Percentiles rank a stretch among this genome's conserved stretches.
Evolutionary conservation across 2,329 filamentous ascomycete species (phyloP).

Genomic region (Stagonosporopsis tanaceti): DNA sequence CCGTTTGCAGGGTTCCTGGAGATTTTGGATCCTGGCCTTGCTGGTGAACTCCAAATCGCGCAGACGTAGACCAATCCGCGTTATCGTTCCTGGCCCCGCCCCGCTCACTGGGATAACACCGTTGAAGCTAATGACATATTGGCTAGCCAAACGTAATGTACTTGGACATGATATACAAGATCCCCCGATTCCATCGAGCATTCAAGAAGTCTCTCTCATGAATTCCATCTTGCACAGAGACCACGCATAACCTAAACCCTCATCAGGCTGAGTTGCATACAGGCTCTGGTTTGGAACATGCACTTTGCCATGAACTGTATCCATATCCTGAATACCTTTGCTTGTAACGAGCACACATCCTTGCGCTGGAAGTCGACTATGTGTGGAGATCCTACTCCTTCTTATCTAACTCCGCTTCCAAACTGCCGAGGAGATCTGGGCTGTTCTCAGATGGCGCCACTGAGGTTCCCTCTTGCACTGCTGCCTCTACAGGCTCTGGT

Average conservation of each 20-base stretch:
- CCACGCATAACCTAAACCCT: neutral
- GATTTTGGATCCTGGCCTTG: constrained; percentile 12
- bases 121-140: neutral
- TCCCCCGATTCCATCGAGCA: neutral
- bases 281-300: neutral
- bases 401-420: constrained; percentile 55
- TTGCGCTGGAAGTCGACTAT: neutral
- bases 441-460: constrained; percentile 47
- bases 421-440: constrained; percentile 57
- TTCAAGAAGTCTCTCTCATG: neutral
- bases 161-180: neutral
- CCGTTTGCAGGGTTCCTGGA: constrained; percentile 7
- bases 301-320: too few species aligned
- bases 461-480: constrained; percentile 22
- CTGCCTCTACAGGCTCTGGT: constrained; percentile 13
- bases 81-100: constrained; percentile 3
- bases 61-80: constrained; percentile 8
- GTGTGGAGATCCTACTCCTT: constrained; percentile 25
- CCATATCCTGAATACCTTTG: neutral
- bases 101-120: neutral
- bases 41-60: constrained; percentile 5
- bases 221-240: neutral
- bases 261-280: neutral
- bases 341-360: neutral
- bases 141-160: neutral